Percentiles rank a stretch among this genome's conserved stretches.
Evolutionary conservation across 2,329 filamentous ascomycete species (phyloP).

Genomic region (Emergomyces orientalis): DNA sequence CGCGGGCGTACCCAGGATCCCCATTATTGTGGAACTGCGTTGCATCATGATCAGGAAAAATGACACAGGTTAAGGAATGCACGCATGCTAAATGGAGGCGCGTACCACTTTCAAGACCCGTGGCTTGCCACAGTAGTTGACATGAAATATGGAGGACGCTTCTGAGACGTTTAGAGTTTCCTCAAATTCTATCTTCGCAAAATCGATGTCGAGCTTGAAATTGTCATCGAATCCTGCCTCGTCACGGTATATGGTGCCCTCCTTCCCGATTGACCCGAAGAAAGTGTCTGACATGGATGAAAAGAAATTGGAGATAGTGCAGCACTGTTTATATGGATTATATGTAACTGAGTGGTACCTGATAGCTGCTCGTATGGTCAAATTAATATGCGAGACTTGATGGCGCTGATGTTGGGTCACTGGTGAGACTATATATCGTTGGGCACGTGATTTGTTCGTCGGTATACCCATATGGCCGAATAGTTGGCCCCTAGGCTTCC

Average conservation of each 20-base stretch:
- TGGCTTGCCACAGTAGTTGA: constrained; percentile 9
- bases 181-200: constrained; percentile 6
- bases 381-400: constrained; percentile 1
- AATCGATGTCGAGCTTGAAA: constrained; percentile 7
- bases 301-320: too few species aligned
- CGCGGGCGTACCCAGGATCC: constrained; percentile 6
- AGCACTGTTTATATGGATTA: not conserved
- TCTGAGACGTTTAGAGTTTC: constrained; percentile 6
- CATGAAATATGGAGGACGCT: constrained; percentile 10
- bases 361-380: constrained; percentile 3
- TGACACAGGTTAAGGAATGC: not conserved
- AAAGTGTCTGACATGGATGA: constrained; percentile 3
- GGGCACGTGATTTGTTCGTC: too few species aligned
- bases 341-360: not conserved
- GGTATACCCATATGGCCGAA: too few species aligned
- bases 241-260: not conserved
- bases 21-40: constrained; percentile 9
- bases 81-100: not conserved
- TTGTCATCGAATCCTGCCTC: constrained; percentile 7
- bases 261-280: not conserved
- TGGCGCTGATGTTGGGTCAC: not conserved
- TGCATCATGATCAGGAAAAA: not conserved
- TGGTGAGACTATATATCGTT: not conserved
- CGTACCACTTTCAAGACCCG: constrained; percentile 10
- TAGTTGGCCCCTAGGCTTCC: too few species aligned